These are phyloP conservation scores for Litsea cubeba DNA, from an alignment of 164 flowering plant genomes.

Conservation along the genomic window DNA sequence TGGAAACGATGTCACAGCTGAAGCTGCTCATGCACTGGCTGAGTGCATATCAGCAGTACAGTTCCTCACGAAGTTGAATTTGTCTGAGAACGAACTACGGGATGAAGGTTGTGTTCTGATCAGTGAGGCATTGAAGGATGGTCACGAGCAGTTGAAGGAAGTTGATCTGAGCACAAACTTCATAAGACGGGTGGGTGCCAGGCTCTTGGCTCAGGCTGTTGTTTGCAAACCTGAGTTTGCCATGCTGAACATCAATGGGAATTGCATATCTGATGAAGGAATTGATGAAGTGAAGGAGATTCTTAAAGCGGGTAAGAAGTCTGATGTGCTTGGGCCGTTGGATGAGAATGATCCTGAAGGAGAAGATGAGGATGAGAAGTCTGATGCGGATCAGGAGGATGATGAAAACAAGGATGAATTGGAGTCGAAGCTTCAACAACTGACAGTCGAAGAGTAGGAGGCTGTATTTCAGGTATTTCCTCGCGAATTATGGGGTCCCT, in stretches of 20 bases:
- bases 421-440: slow-evolving; percentile 48
- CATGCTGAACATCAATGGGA: slow-evolving; percentile 62
- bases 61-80: slow-evolving; percentile 50
- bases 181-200: slow-evolving; percentile 67
- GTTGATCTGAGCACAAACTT: slow-evolving; percentile 62
- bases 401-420: slow-evolving; percentile 28
- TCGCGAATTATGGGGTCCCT: not conserved
- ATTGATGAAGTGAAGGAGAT: slow-evolving; percentile 70
- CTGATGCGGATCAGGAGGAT: slow-evolving; percentile 26
- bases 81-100: slow-evolving; percentile 78
- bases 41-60: slow-evolving; percentile 47
- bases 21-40: slow-evolving; percentile 54
- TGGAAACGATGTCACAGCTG: slow-evolving; percentile 76
- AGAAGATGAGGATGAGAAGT: slow-evolving; percentile 44
- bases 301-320: slow-evolving; percentile 35
- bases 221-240: slow-evolving; percentile 51
- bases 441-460: slow-evolving; percentile 36
- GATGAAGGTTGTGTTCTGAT: slow-evolving; percentile 66
- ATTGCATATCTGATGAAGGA: slow-evolving; percentile 82
- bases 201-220: slow-evolving; percentile 50
- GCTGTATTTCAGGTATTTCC: slow-evolving; percentile 2
- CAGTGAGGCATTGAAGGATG: slow-evolving; percentile 47
- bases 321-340: slow-evolving; percentile 58
- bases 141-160: slow-evolving; percentile 43
- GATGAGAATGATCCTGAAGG: slow-evolving; percentile 93